Percentiles rank a stretch among this genome's conserved stretches.
Conservation (phyloP, 108 stramenopile genomes). For the Pseudonitzschia multistriata region DNA sequence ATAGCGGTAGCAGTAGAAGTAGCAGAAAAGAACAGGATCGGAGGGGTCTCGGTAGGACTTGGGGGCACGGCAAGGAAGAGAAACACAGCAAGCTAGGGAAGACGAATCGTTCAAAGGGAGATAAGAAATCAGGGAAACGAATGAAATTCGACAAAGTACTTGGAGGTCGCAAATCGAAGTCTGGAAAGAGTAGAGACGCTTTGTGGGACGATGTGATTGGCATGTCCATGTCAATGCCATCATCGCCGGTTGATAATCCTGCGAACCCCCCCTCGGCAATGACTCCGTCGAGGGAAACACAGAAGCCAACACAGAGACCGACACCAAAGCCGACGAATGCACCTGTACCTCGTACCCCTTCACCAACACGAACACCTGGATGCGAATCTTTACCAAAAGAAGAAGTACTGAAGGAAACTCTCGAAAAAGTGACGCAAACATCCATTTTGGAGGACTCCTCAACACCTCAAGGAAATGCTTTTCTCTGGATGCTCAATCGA, state of each 20-base stretch:
- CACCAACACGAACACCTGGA: not conserved
- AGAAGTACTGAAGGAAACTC: slow-evolving; percentile 13
- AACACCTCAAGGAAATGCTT: slow-evolving; percentile 52
- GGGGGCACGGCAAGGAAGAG: not conserved
- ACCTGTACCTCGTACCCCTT: not conserved
- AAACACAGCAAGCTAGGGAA: not conserved
- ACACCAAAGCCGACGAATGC: too few relatives aligned
- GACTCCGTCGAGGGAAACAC: too few relatives aligned
- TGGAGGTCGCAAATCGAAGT: not conserved
- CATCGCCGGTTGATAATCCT: not conserved
- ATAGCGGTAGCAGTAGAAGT: not conserved
- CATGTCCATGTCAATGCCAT: slow-evolving; percentile 21
- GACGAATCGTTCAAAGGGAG: not conserved
- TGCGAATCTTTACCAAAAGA: slow-evolving; percentile 22
- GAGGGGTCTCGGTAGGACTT: not conserved
- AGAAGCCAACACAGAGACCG: slow-evolving; percentile 1
- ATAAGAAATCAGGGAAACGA: not conserved
- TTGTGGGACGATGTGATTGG: not conserved
- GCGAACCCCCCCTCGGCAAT: not conserved
- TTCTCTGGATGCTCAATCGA: slow-evolving; percentile 34
- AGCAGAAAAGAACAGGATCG: not conserved
- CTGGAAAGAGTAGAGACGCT: not conserved
- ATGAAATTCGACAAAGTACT: slow-evolving; percentile 1
- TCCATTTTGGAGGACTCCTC: slow-evolving; percentile 31
- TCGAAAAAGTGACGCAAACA: slow-evolving; percentile 24